Evolutionary conservation across 1,284 basidiomycete species (phyloP).

Genomic region (Fomitopsis betulina): DNA sequence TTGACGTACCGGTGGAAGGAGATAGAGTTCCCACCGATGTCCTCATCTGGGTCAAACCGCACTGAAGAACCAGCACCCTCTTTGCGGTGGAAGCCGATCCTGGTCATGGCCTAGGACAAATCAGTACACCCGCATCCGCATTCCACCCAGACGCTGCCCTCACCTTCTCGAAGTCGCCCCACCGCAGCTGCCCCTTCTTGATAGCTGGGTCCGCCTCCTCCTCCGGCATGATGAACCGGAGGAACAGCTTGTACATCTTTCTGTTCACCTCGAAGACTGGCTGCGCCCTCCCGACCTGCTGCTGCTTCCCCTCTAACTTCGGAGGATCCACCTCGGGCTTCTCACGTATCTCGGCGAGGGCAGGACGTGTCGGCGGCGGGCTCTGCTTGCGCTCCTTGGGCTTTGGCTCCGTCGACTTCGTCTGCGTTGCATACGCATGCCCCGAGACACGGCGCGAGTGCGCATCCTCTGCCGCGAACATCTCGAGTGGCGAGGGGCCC

Average conservation of each 20-base stretch:
- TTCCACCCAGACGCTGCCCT: not conserved
- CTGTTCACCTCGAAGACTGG: not conserved
- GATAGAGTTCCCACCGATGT: not conserved
- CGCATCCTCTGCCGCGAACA: not conserved
- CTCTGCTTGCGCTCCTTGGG: not conserved
- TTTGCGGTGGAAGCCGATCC: not conserved
- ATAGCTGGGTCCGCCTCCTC: not conserved
- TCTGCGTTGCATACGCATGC: not conserved
- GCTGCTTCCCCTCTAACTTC: not conserved
- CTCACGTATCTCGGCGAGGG: not conserved
- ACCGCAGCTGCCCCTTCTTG: slow-evolving; percentile 1
- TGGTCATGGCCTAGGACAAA: not conserved
- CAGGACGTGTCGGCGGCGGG: not conserved
- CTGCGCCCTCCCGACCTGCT: not conserved
- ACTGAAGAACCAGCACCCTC: slow-evolving; percentile 1
- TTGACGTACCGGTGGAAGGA: not conserved
- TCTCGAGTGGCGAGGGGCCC: not conserved
- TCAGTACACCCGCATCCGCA: not conserved
- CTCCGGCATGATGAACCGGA: not conserved
- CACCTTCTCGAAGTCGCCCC: slow-evolving; percentile 1
- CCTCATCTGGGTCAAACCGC: not conserved
- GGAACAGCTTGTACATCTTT: slow-evolving; percentile 1
- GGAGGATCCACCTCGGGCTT: not conserved
- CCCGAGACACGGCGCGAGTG: not conserved
- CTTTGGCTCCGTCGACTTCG: not conserved